These are phyloP conservation scores for Rhizophora mangle DNA, from an alignment of 345 rosid species.

Conservation along the genomic window DNA sequence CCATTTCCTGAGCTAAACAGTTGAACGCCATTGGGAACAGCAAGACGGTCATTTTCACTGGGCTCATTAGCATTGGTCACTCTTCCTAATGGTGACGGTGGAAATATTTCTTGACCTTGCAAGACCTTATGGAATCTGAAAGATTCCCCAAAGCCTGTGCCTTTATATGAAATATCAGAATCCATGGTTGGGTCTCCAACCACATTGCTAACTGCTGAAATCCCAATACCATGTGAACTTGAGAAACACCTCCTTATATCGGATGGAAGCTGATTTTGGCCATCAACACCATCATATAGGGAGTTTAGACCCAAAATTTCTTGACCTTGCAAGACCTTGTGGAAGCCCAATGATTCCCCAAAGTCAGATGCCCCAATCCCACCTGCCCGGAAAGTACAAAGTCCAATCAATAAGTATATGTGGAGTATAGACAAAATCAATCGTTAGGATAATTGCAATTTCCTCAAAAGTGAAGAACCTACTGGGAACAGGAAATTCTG, in stretches of 20 bases:
- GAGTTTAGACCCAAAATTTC: slow-evolving; percentile 72
- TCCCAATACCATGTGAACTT: slow-evolving; percentile 35
- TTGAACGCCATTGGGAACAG: slow-evolving; percentile 36
- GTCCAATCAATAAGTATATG: background rate
- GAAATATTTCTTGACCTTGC: slow-evolving; percentile 98
- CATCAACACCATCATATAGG: slow-evolving; percentile 45
- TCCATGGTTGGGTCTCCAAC: slow-evolving; percentile 24
- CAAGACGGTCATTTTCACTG: slow-evolving; percentile 38
- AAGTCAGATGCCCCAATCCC: slow-evolving; percentile 77
- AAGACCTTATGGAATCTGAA: slow-evolving; percentile 80
- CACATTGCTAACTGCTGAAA: slow-evolving; percentile 26
- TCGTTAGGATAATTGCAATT: background rate
- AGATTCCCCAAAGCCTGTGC: slow-evolving; percentile 64
- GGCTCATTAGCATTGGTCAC: slow-evolving; percentile 30
- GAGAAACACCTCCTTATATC: slow-evolving; percentile 39
- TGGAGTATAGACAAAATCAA: background rate
- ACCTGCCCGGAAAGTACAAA: slow-evolving; percentile 37
- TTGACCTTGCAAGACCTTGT: slow-evolving; percentile 99
- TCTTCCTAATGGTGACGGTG: slow-evolving; percentile 39
- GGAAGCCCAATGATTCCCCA: slow-evolving; percentile 88
- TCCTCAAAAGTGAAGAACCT: slow-evolving; percentile 17
- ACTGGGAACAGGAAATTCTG: slow-evolving; percentile 75
- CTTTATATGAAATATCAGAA: slow-evolving; percentile 37
- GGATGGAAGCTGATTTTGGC: slow-evolving; percentile 35
- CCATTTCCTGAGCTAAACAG: slow-evolving; percentile 46